Conservation (phyloP, 2,329 filamentous ascomycete genomes). For the Xylariaceae sp. region DNA sequence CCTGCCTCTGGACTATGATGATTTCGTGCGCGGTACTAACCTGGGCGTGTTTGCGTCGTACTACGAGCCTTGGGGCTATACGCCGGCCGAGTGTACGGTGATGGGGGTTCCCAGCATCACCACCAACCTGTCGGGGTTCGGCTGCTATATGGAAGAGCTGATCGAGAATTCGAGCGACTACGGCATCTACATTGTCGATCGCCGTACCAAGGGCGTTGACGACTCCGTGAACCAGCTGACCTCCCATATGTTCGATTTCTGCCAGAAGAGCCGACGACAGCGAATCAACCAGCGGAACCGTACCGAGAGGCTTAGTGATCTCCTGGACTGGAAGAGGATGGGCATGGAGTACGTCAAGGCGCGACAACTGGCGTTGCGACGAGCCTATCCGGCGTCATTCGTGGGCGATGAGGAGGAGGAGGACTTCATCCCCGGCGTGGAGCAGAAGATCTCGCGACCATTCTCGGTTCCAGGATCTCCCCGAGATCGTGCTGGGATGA, state of each 20-base stretch:
- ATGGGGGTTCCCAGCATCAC: conserved; percentile 99
- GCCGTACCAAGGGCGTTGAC: conserved; percentile 89
- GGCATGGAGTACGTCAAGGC: conserved; percentile 99
- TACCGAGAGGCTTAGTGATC: conserved; percentile 87
- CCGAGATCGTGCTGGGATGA: conserved; percentile 86
- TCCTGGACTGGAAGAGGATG: conserved; percentile 99
- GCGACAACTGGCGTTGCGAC: conserved; percentile 79
- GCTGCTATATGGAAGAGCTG: conserved; percentile 98
- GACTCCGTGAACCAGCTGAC: conserved; percentile 95
- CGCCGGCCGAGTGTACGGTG: conserved; percentile 93
- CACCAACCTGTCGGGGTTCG: conserved; percentile 94
- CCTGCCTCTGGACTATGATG: conserved; percentile 91
- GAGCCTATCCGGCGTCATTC: conserved; percentile 87
- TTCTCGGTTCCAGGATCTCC: conserved; percentile 92
- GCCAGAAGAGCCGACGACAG: conserved; percentile 85
- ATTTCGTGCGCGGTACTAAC: conserved; percentile 95
- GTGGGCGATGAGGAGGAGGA: conserved; percentile 72
- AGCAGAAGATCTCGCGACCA: conserved; percentile 91
- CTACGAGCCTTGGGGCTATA: conserved; percentile 99
- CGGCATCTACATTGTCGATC: conserved; percentile 97
- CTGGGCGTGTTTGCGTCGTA: conserved; percentile 94
- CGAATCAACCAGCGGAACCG: conserved; percentile 98
- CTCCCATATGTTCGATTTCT: conserved; percentile 89
- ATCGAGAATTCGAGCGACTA: conserved; percentile 98
- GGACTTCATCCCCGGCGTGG: conserved; percentile 84